Base-by-base conservation (phyloP, 495 filamentous ascomycete species). In the Penicillium salamii region DNA sequence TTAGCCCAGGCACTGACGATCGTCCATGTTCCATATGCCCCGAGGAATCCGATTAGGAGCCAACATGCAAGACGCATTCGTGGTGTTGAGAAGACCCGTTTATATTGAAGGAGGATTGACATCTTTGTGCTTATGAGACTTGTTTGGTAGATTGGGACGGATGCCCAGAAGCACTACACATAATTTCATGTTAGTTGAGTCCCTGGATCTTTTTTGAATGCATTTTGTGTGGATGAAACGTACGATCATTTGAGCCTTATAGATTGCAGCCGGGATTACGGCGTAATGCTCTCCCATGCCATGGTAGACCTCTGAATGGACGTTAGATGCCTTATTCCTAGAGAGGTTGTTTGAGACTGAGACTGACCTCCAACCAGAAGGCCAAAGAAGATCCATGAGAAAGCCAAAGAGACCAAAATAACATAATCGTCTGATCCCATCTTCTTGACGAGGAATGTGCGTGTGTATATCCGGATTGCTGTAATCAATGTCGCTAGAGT, bases 361-460 rank as follows among this genome's bases (percentile, higher is more conserved):
- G 7, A 59, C 63, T 19, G 41, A 67, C 66, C 66, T 38, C 66
- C 64, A 18, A 68, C 58, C 20, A 68, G 56, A 9, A 72, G 31
- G 13, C 60, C 69, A 23, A 63, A 67, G 36, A 70, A 70, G 1
- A 38, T 55, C 63, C 68, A 67, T n/a, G 67, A 69, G 49, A 68
- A 68, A n/a, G 48, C 31, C 54, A 70, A 23, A 6, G 40, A 43
- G 15, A 29, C 21, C 17, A 45, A 50, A 34, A 70, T 61, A 15
- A 62, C 55, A 50, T 66, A 69, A 54, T 76, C 79, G 59, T 57
- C 90, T 13, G 71, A 69, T 20, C 86, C 87, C 20, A 70, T 77
- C 37, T 82, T 80, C 64, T 77, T 81, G 64, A 74, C 80, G 14
- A 74, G 63, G 34, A 63, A 76, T 20, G 75, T 75, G 59, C 81